Evolutionary conservation across 345 rosid genomes (phyloP), one percentile per base, ranked within the genome.

Genomic region (Eucalyptus sideroxylon): DNA sequence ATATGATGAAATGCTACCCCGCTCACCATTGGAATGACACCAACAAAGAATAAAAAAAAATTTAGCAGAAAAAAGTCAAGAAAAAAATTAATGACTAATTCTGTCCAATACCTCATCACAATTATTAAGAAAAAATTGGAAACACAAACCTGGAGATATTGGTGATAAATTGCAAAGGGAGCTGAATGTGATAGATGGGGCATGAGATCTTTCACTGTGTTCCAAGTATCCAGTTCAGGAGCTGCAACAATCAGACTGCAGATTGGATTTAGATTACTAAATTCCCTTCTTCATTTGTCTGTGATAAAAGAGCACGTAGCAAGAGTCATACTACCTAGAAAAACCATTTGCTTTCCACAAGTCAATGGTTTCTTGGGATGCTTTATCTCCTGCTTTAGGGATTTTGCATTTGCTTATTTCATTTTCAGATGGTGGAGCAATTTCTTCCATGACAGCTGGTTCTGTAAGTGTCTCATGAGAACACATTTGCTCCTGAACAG

Each of bases 81-180:
- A 21, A 40, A 77, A 77, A 77, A 77, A 37, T 19, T 77, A 77
- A 77, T 5, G 5, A 65, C 37, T 65, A n/a, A 65, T 65, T n/a
- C 16, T n/a, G 37, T 15, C 77, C 34, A 65, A 65, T 65, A n/a
- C 37, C 40, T 65, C 21, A 65, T 65, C 40, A 37, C 16, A 59
- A 86, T 53, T 30, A 44, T 51, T 47, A 19, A 49, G 24, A n/a
- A 45, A 56, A 31, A 34, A 51, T 47, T 24, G 45, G 42, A 34
- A 34, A 40, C 89, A 88, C 53, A 50, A 50, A 97, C 99, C 98
- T 96, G 98, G 89, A 97, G 94, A 94, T 96, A 95, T 90, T 97
- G 99, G 91, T 98, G 99, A 90, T 97, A 96, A 45, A 97, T 96
- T 77, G 96, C 99, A 87, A 97, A 96, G 26, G 99, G 98, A 87